A percentile compares a stretch with the other conserved stretches of the same genome.
Evolutionary conservation across 192 early-diverging fungal species (phyloP).

Genomic region (Thoreauomyces humboldtii): DNA sequence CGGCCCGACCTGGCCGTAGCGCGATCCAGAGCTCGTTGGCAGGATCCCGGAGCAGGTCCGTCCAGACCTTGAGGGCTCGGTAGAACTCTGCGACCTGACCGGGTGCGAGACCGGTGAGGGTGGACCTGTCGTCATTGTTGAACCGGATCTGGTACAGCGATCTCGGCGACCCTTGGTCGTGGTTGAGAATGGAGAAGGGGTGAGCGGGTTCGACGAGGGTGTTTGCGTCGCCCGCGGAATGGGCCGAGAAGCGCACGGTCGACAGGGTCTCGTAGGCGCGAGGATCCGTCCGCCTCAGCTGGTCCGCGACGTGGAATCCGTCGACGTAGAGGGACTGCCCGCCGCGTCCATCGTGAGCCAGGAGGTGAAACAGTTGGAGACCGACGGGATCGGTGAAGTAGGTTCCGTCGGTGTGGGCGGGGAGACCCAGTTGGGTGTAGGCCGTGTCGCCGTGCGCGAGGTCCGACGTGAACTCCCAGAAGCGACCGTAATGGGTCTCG

Average conservation of each 20-base stretch:
- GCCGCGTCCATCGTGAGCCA: conserved; percentile 65
- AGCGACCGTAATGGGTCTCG: conserved; percentile 73
- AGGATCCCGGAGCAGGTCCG: conserved; percentile 46
- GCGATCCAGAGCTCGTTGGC: conserved; percentile 65
- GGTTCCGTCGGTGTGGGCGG: conserved; percentile 81
- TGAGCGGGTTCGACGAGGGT: conserved; percentile 59
- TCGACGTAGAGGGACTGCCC: conserved; percentile 78
- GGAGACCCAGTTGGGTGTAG: conserved; percentile 69
- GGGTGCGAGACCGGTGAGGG: conserved; percentile 40
- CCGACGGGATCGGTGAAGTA: conserved; percentile 85
- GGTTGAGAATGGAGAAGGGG: conserved; percentile 64
- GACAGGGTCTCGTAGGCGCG: conserved; percentile 64
- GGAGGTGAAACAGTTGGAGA: conserved; percentile 77
- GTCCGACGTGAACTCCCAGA: conserved; percentile 78
- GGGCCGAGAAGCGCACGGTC: conserved; percentile 56
- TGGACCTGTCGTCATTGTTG: conserved; percentile 82
- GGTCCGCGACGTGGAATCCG: conserved; percentile 68
- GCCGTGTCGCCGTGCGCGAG: conserved; percentile 81
- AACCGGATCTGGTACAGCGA: conserved; percentile 68
- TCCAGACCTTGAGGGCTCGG: conserved; percentile 68
- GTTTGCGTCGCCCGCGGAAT: conserved; percentile 71
- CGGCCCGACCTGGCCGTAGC: conserved; percentile 64
- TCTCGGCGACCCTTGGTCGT: too few relatives aligned
- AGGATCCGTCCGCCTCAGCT: conserved; percentile 56
- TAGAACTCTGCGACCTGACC: conserved; percentile 61